These are phyloP conservation scores for Tolypocladium cylindrosporum DNA, from an alignment of 2,329 filamentous ascomycete species.

Conservation along the genomic window DNA sequence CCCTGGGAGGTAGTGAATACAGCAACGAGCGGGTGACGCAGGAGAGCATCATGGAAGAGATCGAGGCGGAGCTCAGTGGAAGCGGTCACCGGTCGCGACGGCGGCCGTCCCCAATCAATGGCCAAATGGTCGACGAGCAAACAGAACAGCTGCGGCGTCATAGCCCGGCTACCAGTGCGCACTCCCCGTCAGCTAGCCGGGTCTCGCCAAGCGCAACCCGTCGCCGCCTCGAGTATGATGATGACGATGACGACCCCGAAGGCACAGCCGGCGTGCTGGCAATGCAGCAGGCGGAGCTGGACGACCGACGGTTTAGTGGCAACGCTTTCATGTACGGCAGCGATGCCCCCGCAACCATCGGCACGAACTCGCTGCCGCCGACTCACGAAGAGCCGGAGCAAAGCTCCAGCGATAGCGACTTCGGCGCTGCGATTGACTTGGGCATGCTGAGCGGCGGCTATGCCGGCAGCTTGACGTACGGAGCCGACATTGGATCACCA, in stretches of 20 bases:
- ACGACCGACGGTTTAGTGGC: constrained; percentile 44
- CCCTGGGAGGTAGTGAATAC: constrained; percentile 13
- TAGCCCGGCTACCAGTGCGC: constrained; percentile 34
- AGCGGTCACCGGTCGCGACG: constrained; percentile 19
- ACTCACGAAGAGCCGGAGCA: constrained; percentile 36
- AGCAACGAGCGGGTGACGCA: constrained; percentile 31
- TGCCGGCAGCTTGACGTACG: constrained; percentile 40
- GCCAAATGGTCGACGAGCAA: constrained; percentile 35
- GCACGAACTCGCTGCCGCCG: constrained; percentile 29
- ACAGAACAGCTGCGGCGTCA: constrained; percentile 37
- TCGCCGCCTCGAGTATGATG: constrained; percentile 19
- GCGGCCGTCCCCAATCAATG: constrained; percentile 33
- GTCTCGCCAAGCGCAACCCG: constrained; percentile 2
- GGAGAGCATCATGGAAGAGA: constrained; percentile 47
- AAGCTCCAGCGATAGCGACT: constrained; percentile 60
- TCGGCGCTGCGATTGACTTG: constrained; percentile 56
- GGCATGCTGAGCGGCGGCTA: constrained; percentile 66
- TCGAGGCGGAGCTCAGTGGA: constrained; percentile 42
- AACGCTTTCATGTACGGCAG: constrained; percentile 18
- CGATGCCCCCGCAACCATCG: background rate
- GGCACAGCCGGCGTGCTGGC: constrained; percentile 75
- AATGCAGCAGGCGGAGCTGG: constrained; percentile 74
- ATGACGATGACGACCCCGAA: constrained; percentile 80
- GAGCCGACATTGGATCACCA: constrained; percentile 33
- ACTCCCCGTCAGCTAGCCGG: constrained; percentile 20